Conservation (phyloP, 345 rosid genomes). For the Angophora floribunda region DNA sequence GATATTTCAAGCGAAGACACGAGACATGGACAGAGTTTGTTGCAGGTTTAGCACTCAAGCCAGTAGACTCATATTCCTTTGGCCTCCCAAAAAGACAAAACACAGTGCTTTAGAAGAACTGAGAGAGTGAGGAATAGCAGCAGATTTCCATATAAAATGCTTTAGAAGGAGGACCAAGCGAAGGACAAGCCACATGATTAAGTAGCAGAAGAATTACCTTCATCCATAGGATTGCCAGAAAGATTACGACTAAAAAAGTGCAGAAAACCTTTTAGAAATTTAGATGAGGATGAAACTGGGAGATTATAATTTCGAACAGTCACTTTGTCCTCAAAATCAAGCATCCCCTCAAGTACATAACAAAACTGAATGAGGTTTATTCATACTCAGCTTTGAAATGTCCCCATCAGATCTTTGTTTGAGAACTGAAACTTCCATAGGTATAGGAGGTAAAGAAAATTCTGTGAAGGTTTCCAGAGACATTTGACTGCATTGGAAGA, state of each 20-base stretch:
- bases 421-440: background rate
- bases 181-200: background rate
- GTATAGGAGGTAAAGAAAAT: background rate
- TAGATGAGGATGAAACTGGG: background rate
- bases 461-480: background rate
- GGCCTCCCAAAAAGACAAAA: background rate
- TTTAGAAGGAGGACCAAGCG: background rate
- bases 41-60: background rate
- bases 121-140: background rate
- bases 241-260: background rate
- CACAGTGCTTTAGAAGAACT: background rate
- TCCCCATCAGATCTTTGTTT: background rate
- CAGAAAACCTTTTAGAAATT: background rate
- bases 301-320: background rate
- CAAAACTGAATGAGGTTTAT: background rate
- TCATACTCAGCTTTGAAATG: background rate
- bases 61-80: background rate
- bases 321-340: background rate
- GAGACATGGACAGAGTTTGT: background rate
- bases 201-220: background rate
- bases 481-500: background rate
- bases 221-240: background rate
- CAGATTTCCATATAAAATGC: background rate
- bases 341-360: background rate
- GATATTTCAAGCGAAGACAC: background rate